phyloP scores from a whole-genome alignment of 2,329 filamentous ascomycete genomes.

The Colletotrichum melonis region DNA sequence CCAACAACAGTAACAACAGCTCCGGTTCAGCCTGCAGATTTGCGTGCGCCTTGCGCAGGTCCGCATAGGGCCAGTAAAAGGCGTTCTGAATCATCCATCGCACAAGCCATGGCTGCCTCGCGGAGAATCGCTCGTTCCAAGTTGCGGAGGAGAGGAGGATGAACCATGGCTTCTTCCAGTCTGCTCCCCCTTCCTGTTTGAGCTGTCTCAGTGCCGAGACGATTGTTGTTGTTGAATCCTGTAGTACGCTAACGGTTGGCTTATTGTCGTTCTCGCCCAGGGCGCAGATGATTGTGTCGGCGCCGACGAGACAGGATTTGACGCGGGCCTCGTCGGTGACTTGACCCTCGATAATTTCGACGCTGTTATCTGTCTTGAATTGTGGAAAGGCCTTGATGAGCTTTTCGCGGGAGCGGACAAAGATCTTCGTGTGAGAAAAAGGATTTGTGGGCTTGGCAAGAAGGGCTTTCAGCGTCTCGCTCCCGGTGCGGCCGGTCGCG shows the following conservation, averaged over 20 bases:
- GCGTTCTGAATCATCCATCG: conserved; percentile 18
- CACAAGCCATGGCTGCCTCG: not conserved
- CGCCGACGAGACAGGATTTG: not conserved
- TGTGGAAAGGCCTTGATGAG: conserved; percentile 2
- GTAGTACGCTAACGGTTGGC: conserved; percentile 7
- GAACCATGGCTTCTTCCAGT: conserved; percentile 8
- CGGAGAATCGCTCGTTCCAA: conserved; percentile 12
- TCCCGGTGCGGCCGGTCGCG: conserved; percentile 28
- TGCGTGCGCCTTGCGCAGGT: conserved; percentile 18
- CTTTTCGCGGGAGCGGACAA: conserved; percentile 17
- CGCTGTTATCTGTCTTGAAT: not conserved
- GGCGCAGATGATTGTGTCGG: conserved; percentile 24
- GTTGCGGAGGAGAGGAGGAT: conserved; percentile 22
- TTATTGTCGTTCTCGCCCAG: conserved; percentile 30
- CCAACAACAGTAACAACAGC: not conserved
- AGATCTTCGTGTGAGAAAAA: conserved; percentile 4
- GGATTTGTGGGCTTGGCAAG: not conserved
- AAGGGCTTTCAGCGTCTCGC: conserved; percentile 23
- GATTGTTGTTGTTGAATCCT: conserved; percentile 7
- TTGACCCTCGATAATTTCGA: conserved; percentile 21
- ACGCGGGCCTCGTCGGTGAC: conserved; percentile 18
- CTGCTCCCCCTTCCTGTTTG: not conserved
- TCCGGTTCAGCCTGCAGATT: conserved; percentile 2
- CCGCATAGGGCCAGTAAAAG: conserved; percentile 27
- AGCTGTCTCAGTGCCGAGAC: conserved; percentile 13